Evolutionary conservation across 768 basidiomycete genomes (phyloP).

Genomic region (Tulasnella sp.): DNA sequence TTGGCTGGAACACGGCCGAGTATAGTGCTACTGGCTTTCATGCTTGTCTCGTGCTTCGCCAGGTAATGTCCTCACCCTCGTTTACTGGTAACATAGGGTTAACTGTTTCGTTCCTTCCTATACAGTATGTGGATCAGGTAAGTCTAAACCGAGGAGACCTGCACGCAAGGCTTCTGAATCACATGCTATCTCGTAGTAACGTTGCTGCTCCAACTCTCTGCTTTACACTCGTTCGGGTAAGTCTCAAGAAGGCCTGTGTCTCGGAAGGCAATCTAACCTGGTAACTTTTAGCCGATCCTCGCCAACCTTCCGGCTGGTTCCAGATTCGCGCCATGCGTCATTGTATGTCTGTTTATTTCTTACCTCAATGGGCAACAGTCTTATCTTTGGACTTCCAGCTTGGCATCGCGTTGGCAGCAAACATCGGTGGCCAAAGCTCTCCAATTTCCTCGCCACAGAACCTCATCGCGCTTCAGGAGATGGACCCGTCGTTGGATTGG

Average conservation of each 20-base stretch:
- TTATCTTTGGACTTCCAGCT: conserved; percentile 44
- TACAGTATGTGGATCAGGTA: conserved; percentile 95
- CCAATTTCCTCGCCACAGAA: conserved; percentile 98
- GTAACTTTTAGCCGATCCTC: conserved; percentile 69
- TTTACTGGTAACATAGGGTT: neutral
- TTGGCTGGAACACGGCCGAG: conserved; percentile 83
- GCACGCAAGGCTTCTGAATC: conserved; percentile 1
- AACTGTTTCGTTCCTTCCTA: neutral
- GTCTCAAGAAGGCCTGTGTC: conserved; percentile 23
- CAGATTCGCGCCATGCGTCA: conserved; percentile 80
- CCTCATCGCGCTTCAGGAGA: conserved; percentile 78
- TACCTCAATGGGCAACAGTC: neutral
- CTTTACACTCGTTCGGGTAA: conserved; percentile 87
- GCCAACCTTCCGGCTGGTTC: conserved; percentile 83
- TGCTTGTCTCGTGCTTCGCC: conserved; percentile 94
- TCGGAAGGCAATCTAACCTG: conserved; percentile 15
- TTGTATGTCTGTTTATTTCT: conserved; percentile 47
- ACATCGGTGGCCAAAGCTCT: conserved; percentile 94
- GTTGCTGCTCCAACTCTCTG: conserved; percentile 96
- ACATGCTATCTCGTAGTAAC: conserved; percentile 46
- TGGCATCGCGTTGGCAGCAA: conserved; percentile 94
- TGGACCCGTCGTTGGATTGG: conserved; percentile 86
- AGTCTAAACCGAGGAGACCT: conserved; percentile 20
- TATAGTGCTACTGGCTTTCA: conserved; percentile 83
- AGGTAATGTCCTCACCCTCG: conserved; percentile 28